A percentile compares a stretch with the other conserved stretches of the same genome.
Evolutionary conservation across 768 basidiomycete genomes (phyloP).

Genomic region (Tremella yokohamensis): DNA sequence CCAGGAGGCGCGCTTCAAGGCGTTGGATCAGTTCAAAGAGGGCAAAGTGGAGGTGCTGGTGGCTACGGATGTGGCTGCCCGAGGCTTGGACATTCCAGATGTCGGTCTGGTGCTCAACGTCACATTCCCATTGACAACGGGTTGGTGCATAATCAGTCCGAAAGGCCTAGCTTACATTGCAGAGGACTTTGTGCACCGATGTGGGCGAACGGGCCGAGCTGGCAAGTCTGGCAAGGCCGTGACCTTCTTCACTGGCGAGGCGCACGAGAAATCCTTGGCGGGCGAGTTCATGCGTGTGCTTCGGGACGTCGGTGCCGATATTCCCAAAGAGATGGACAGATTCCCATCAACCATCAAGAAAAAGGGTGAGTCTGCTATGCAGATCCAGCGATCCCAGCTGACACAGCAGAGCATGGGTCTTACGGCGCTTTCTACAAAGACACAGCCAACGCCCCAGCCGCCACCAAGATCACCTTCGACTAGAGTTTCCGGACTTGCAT

Average conservation of each 20-base stretch:
- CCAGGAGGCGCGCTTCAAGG: conserved; percentile 76
- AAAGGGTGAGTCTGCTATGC: conserved; percentile 55
- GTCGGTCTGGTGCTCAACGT: conserved; percentile 93
- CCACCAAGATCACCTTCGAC: conserved; percentile 56
- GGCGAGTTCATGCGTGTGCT: conserved; percentile 91
- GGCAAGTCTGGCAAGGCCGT: conserved; percentile 85
- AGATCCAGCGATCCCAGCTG: background rate
- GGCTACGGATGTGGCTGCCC: conserved; percentile 95
- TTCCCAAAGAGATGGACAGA: conserved; percentile 67
- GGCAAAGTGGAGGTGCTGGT: conserved; percentile 79
- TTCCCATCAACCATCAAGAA: conserved; percentile 99
- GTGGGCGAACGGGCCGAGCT: conserved; percentile 68
- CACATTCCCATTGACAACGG: conserved; percentile 90
- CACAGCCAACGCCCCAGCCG: conserved; percentile 51
- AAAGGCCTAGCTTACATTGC: conserved; percentile 1
- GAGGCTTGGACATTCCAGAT: conserved; percentile 94
- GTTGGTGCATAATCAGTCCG: conserved; percentile 58
- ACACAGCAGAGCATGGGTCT: conserved; percentile 62
- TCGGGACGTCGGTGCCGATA: conserved; percentile 71
- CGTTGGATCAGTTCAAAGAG: conserved; percentile 79
- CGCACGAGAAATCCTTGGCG: conserved; percentile 78
- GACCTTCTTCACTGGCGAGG: conserved; percentile 93
- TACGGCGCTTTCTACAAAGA: conserved; percentile 64
- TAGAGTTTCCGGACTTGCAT: conserved; percentile 23
- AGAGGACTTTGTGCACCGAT: conserved; percentile 50